These are phyloP conservation scores for Nitzschia sp. DNA, from an alignment of 108 stramenopile genomes.

Conservation along the genomic window DNA sequence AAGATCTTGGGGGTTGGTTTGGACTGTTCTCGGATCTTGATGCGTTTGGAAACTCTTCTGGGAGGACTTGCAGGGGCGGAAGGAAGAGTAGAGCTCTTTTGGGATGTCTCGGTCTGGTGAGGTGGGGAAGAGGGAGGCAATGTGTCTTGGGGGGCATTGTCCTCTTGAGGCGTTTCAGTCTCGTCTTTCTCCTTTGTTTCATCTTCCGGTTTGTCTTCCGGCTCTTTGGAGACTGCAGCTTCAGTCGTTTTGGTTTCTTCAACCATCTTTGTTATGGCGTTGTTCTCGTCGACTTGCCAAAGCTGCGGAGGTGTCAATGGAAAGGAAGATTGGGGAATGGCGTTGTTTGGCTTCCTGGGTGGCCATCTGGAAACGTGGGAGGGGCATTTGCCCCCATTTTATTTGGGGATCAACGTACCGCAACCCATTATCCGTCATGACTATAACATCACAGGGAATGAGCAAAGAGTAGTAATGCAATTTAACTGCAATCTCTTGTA, in stretches of 20 bases:
- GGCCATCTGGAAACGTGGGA: too few species aligned
- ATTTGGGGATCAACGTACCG: too few species aligned
- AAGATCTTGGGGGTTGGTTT: conserved; percentile 40
- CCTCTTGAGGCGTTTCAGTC: not conserved
- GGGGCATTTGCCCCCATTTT: too few species aligned
- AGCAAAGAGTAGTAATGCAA: too few species aligned
- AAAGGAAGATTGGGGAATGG: too few species aligned
- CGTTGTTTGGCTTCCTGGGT: too few species aligned
- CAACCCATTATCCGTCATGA: too few species aligned
- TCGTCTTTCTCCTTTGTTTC: not conserved
- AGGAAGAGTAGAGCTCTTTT: not conserved
- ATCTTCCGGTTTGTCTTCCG: not conserved
- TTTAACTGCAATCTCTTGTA: too few species aligned
- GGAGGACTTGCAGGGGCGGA: not conserved
- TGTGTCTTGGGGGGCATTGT: not conserved
- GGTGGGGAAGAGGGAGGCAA: not conserved
- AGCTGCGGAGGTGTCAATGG: too few species aligned
- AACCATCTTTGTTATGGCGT: not conserved
- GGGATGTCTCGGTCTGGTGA: not conserved
- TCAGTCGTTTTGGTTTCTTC: not conserved
- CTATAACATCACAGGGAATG: too few species aligned
- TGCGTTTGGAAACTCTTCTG: conserved; percentile 13
- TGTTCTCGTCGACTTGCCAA: not conserved
- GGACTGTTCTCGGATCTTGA: conserved; percentile 13
- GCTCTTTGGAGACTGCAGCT: not conserved